Percentiles rank a stretch among this genome's conserved stretches.
Evolutionary conservation across 768 basidiomycete genomes (phyloP).

Genomic region (Symmetrospora coprosmae): DNA sequence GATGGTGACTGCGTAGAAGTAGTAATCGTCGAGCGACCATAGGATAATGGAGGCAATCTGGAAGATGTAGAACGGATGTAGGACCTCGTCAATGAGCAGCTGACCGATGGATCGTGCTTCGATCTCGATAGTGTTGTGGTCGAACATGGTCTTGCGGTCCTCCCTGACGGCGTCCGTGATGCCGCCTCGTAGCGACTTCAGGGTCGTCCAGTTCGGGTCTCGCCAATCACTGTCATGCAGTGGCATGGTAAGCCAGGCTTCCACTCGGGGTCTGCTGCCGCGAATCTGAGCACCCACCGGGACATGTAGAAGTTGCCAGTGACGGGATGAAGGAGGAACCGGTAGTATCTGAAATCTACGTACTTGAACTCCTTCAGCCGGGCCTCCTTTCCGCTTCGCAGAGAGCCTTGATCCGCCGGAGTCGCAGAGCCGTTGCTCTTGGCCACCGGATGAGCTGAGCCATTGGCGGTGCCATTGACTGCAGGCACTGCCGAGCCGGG

Average conservation of each 20-base stretch:
- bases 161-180: constrained; percentile 45
- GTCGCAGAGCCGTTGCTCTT: constrained; percentile 1
- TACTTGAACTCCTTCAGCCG: constrained; percentile 44
- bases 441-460: background rate
- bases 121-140: constrained; percentile 74
- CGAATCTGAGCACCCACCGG: constrained; percentile 43
- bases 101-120: constrained; percentile 64
- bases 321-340: constrained; percentile 71
- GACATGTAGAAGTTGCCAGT: constrained; percentile 69
- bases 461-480: background rate
- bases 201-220: constrained; percentile 56
- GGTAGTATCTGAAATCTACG: constrained; percentile 82
- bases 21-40: constrained; percentile 91
- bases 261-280: background rate
- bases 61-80: constrained; percentile 97
- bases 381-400: background rate
- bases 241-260: background rate
- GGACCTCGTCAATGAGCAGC: constrained; percentile 79
- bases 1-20: constrained; percentile 54
- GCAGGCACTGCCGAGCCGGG: too few relatives aligned
- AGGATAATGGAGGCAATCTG: constrained; percentile 87
- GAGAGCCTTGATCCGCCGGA: background rate
- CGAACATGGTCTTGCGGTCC: constrained; percentile 64
- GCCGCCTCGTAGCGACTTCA: constrained; percentile 53
- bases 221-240: constrained; percentile 62